These are phyloP conservation scores for Pythium myriotylum DNA, from an alignment of 352 stramenopile species.

Conservation along the genomic window DNA sequence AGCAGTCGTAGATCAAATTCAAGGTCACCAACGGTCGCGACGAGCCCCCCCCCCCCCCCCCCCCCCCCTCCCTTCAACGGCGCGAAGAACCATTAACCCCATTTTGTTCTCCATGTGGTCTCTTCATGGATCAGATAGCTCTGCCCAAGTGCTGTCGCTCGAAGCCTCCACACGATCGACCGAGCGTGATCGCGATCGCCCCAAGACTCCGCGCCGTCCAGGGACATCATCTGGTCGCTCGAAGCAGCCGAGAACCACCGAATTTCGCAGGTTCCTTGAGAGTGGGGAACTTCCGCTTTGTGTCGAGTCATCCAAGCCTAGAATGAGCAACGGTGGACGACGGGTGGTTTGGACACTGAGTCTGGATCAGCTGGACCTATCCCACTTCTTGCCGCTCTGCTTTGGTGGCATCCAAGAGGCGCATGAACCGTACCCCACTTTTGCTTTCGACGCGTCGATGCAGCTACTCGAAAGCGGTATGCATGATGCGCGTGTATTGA, in stretches of 20 bases:
- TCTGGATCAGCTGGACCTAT: constrained; percentile 63
- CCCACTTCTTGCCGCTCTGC: constrained; percentile 74
- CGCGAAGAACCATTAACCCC: not conserved
- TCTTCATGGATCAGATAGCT: not conserved
- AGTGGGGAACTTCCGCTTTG: constrained; percentile 62
- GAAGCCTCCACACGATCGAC: constrained; percentile 25
- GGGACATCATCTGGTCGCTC: constrained; percentile 52
- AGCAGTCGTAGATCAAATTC: constrained; percentile 1
- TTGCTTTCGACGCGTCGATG: constrained; percentile 73
- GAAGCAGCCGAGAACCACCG: constrained; percentile 58
- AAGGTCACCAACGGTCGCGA: not conserved
- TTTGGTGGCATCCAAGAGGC: constrained; percentile 69
- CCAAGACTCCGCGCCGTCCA: constrained; percentile 34
- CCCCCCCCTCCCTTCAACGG: too few relatives aligned
- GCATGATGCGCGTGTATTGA: constrained; percentile 50
- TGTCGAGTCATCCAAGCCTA: constrained; percentile 39
- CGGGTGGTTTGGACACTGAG: constrained; percentile 61
- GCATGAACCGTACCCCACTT: constrained; percentile 72
- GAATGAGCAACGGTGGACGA: constrained; percentile 26
- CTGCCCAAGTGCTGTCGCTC: constrained; percentile 61
- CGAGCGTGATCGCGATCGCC: not conserved
- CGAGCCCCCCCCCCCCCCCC: too few relatives aligned
- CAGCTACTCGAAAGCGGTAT: constrained; percentile 56
- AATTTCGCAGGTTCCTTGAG: constrained; percentile 77
- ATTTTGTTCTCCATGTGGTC: too few relatives aligned